These are phyloP conservation scores for Aphanomyces stellatus DNA, from an alignment of 352 stramenopile species.

Conservation along the genomic window DNA sequence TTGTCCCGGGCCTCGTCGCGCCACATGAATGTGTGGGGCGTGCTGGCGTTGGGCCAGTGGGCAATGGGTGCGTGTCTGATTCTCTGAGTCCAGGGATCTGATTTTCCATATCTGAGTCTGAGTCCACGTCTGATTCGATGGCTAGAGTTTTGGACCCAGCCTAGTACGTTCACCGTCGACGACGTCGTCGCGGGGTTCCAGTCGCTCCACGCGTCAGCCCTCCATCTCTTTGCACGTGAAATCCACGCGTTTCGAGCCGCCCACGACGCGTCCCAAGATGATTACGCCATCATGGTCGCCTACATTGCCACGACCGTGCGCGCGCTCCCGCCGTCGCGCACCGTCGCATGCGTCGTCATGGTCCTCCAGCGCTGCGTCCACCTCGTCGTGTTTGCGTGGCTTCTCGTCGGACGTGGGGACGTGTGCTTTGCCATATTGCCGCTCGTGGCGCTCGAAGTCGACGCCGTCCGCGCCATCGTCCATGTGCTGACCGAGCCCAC, in stretches of 20 bases:
- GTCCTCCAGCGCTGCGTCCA: not conserved
- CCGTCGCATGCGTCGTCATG: not conserved
- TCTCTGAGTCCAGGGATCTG: no score
- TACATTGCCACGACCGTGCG: constrained; percentile 2
- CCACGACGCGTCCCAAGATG: not conserved
- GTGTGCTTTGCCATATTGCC: not conserved
- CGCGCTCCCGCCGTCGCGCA: not conserved
- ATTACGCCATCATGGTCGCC: not conserved
- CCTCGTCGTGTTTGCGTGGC: not conserved
- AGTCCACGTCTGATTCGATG: not conserved
- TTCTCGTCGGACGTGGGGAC: not conserved
- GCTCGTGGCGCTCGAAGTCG: not conserved
- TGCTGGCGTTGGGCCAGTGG: not conserved
- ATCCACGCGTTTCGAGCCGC: not conserved
- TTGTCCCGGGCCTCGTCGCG: not conserved
- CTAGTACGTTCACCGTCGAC: not conserved
- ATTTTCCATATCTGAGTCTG: no score
- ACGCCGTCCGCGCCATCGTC: not conserved
- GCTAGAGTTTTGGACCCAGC: constrained; percentile 2
- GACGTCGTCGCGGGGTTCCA: not conserved
- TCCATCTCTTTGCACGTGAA: not conserved
- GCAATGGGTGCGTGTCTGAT: not conserved
- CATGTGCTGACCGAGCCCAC: not conserved
- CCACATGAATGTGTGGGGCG: not conserved
- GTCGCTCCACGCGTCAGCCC: not conserved